Conservation (phyloP, 192 early-diverging fungal species). For the Blastocladiella britannica region DNA sequence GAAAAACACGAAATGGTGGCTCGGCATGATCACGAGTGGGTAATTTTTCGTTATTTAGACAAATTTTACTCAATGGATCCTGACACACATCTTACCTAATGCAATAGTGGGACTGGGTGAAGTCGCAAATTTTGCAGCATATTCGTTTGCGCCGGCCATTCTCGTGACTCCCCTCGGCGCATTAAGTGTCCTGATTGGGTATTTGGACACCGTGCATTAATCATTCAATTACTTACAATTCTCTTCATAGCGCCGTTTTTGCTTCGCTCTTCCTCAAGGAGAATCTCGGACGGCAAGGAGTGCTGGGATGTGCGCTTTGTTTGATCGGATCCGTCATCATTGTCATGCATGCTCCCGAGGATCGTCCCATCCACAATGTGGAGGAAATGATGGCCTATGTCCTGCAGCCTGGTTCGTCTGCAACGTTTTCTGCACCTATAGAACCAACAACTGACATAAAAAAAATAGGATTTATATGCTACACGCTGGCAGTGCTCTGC, state of each 20-base stretch:
- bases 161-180: conserved; percentile 86
- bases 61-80: background rate
- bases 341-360: conserved; percentile 68
- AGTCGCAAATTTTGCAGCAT: conserved; percentile 85
- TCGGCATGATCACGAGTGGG: conserved; percentile 64
- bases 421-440: too few relatives aligned
- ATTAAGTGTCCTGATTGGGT: conserved; percentile 71
- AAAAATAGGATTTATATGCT: conserved; percentile 56
- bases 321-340: conserved; percentile 72
- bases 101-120: conserved; percentile 77
- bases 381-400: conserved; percentile 68
- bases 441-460: too few relatives aligned
- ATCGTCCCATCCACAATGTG: conserved; percentile 52
- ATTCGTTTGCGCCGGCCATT: conserved; percentile 88
- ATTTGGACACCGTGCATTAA: background rate
- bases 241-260: conserved; percentile 43
- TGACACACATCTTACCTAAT: background rate
- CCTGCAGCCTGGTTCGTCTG: conserved; percentile 40
- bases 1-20: conserved; percentile 76
- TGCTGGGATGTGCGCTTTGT: conserved; percentile 74
- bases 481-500: conserved; percentile 40
- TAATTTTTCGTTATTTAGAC: conserved; percentile 1
- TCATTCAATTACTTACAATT: background rate
- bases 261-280: conserved; percentile 78
- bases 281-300: conserved; percentile 55